Conservation (phyloP, 305 asterid genomes). For the Salvia sclarea region DNA sequence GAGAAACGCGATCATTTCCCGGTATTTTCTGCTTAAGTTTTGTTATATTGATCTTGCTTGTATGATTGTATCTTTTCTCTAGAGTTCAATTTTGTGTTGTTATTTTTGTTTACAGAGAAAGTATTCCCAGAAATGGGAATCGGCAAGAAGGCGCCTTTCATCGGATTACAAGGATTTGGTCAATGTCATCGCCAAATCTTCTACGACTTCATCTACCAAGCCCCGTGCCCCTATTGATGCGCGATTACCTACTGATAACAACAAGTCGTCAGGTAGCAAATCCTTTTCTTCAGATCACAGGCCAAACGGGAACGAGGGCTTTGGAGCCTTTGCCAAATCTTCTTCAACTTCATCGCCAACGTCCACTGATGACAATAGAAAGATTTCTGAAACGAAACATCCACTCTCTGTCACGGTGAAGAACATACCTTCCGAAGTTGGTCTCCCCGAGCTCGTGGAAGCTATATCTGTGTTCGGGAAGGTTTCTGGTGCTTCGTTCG, state of each 20-base stretch:
- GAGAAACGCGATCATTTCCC: conserved; percentile 34
- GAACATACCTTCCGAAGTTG: conserved; percentile 37
- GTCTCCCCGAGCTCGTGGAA: conserved; percentile 41
- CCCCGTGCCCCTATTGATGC: conserved; percentile 9
- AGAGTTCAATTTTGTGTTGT: background rate
- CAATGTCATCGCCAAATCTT: background rate
- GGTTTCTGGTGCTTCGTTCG: conserved; percentile 43
- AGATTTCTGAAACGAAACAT: conserved; percentile 14
- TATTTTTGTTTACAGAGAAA: conserved; percentile 24
- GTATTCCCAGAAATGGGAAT: conserved; percentile 20
- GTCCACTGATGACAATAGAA: conserved; percentile 17
- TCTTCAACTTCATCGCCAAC: conserved; percentile 26
- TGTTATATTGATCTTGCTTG: background rate
- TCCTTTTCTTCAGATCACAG: conserved; percentile 16
- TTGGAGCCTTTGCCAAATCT: background rate
- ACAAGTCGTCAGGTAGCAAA: background rate
- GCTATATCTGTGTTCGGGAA: conserved; percentile 50
- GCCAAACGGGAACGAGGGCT: conserved; percentile 24
- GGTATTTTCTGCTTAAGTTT: background rate
- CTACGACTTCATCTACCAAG: conserved; percentile 18
- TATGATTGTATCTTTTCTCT: background rate
- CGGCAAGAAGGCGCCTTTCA: background rate
- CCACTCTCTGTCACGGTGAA: conserved; percentile 32
- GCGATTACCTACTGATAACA: background rate
- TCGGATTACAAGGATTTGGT: conserved; percentile 13